A percentile compares a stretch with the other conserved stretches of the same genome.
phyloP scores from a whole-genome alignment of 441 rosid genomes.

The Adansonia madagascariensis region DNA sequence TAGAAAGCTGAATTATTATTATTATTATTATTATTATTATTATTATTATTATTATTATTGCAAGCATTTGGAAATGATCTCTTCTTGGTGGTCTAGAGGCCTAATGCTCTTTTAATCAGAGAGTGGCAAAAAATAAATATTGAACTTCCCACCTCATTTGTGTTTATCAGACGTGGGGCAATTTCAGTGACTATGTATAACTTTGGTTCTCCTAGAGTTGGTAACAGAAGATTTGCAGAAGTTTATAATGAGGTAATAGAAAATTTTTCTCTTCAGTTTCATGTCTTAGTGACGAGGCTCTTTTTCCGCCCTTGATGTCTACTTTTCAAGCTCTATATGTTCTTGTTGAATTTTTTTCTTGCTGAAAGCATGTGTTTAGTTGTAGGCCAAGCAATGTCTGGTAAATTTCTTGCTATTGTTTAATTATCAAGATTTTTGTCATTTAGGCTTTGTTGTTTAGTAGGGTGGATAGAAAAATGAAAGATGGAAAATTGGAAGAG shows the following conservation, averaged over 20 bases:
- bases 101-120: not conserved
- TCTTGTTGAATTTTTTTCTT: not conserved
- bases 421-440: slow-evolving; percentile 7
- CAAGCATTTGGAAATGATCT: slow-evolving; percentile 25
- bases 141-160: slow-evolving; percentile 16
- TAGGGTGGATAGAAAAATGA: not conserved
- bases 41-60: not conserved
- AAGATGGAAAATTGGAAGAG: not conserved
- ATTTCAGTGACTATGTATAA: slow-evolving; percentile 87
- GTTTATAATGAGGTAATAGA: slow-evolving; percentile 74
- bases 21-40: not conserved
- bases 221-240: slow-evolving; percentile 87
- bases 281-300: not conserved
- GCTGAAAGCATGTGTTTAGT: not conserved
- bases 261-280: slow-evolving; percentile 6
- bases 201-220: slow-evolving; percentile 98
- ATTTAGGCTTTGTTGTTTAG: not conserved
- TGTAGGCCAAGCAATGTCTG: not conserved
- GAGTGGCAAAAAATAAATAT: not conserved
- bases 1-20: slow-evolving; percentile 13
- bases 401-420: not conserved
- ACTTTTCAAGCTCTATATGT: not conserved
- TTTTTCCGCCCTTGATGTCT: not conserved
- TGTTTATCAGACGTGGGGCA: slow-evolving; percentile 58
- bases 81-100: not conserved